Percentiles rank a stretch among this genome's conserved stretches.
Evolutionary conservation across 805 yeast species (phyloP).

Genomic region (Suhomyces kilbournensis): DNA sequence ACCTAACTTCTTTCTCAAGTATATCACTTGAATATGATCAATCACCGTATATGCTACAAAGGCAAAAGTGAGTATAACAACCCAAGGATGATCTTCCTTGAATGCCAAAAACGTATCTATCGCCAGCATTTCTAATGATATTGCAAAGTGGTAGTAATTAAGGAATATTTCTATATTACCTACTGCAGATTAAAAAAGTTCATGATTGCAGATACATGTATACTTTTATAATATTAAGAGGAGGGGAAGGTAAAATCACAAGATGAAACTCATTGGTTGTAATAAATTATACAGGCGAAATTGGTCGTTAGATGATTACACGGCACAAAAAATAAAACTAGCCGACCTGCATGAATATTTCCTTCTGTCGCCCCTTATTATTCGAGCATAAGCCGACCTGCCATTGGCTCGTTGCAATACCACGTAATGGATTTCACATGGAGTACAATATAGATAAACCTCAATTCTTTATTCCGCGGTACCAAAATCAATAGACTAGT

Average conservation of each 20-base stretch:
- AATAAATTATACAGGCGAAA: not conserved
- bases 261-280: not conserved
- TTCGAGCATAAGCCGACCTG: not conserved
- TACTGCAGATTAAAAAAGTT: not conserved
- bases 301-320: not conserved
- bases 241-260: not conserved
- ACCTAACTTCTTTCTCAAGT: slow-evolving; percentile 5
- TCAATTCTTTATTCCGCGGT: not conserved
- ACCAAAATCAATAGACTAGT: not conserved
- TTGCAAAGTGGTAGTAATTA: not conserved
- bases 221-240: not conserved
- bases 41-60: not conserved
- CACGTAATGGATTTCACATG: not conserved
- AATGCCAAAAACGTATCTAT: not conserved
- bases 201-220: not conserved
- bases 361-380: not conserved
- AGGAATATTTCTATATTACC: not conserved
- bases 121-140: not conserved
- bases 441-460: not conserved
- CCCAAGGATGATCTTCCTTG: not conserved
- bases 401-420: not conserved
- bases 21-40: not conserved
- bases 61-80: not conserved
- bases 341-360: not conserved
- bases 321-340: not conserved